These are phyloP conservation scores for Lactarius sp. DNA, from an alignment of 768 basidiomycete genomes.

Conservation along the genomic window DNA sequence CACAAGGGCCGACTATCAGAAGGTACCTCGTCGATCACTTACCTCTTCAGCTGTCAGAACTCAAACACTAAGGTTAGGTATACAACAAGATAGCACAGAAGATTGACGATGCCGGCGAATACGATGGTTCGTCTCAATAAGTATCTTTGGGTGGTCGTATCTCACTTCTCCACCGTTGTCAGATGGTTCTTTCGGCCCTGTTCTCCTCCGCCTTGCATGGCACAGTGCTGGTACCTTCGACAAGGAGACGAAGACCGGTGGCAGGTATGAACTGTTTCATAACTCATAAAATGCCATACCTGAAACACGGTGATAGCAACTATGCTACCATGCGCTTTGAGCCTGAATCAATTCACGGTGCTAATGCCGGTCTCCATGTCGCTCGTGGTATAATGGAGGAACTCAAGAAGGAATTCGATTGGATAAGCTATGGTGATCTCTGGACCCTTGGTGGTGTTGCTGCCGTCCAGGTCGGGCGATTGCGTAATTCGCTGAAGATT, in stretches of 20 bases:
- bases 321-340: constrained; percentile 98
- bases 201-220: constrained; percentile 89
- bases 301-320: constrained; percentile 51
- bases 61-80: constrained; percentile 44
- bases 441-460: constrained; percentile 95
- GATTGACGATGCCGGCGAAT: constrained; percentile 57
- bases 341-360: constrained; percentile 78
- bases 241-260: constrained; percentile 68
- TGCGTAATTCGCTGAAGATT: background rate
- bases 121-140: constrained; percentile 63
- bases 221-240: constrained; percentile 93
- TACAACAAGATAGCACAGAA: constrained; percentile 89
- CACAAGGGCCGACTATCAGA: constrained; percentile 83
- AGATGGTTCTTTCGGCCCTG: constrained; percentile 89
- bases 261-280: constrained; percentile 48
- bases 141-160: constrained; percentile 1
- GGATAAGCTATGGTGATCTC: constrained; percentile 95
- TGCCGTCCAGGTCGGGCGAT: constrained; percentile 59
- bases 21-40: constrained; percentile 41
- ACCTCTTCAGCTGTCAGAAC: background rate
- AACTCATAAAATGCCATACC: constrained; percentile 14
- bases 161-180: constrained; percentile 21
- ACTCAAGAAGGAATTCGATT: constrained; percentile 80
- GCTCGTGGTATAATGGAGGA: constrained; percentile 83
- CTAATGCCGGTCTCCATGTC: constrained; percentile 76